Percentiles rank a stretch among this genome's conserved stretches.
These are phyloP conservation scores for Nicotiana benthamiana DNA, from an alignment of 257 asterid species.

Conservation along the genomic window DNA sequence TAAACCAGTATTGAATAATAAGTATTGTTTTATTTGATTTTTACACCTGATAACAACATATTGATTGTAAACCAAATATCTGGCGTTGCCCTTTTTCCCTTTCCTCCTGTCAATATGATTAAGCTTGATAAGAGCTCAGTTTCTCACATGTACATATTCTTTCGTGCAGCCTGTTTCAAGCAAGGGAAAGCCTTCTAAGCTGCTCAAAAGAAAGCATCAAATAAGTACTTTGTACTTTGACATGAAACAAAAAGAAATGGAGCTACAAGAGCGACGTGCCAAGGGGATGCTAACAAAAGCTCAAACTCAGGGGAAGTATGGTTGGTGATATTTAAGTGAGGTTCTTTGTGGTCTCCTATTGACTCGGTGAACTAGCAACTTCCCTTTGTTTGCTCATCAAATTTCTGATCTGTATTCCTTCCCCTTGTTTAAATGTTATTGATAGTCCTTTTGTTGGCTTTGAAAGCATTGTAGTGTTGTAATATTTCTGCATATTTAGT, in stretches of 20 bases:
- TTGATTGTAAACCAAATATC: not conserved
- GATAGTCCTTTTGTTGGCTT: not conserved
- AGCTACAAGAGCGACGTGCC: conserved; percentile 82
- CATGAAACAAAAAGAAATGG: conserved; percentile 76
- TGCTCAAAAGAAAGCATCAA: conserved; percentile 96
- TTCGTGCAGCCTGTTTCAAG: conserved; percentile 64
- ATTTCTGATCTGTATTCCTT: not conserved
- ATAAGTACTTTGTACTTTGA: conserved; percentile 67
- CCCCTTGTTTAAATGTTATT: not conserved
- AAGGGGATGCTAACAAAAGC: conserved; percentile 79
- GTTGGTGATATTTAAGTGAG: conserved; percentile 46
- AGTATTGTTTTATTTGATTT: not conserved
- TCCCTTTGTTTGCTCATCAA: not conserved
- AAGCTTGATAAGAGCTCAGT: not conserved
- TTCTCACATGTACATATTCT: conserved; percentile 7
- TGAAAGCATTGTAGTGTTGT: not conserved
- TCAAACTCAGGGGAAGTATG: conserved; percentile 96
- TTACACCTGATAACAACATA: not conserved
- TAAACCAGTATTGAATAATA: not conserved
- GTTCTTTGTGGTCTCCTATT: not conserved
- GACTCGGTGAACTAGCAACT: not conserved
- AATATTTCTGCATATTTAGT: not conserved
- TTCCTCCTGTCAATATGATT: not conserved
- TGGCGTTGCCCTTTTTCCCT: not conserved
- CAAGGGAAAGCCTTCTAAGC: conserved; percentile 83